These are phyloP conservation scores for Thelonectria rubi DNA, from an alignment of 2,329 filamentous ascomycete species.

Conservation along the genomic window DNA sequence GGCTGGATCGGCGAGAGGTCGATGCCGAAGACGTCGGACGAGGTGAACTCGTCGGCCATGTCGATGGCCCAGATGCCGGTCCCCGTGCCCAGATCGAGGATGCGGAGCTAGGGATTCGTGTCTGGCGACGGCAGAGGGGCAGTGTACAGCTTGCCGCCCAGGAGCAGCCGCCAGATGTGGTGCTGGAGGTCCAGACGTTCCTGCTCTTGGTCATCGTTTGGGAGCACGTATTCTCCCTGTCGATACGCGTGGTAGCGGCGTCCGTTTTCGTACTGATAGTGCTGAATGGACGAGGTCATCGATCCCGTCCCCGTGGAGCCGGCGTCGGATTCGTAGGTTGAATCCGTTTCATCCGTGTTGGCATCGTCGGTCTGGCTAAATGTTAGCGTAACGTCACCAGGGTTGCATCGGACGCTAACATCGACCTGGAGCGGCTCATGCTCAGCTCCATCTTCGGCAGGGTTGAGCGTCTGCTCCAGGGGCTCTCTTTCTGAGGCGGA, in stretches of 20 bases:
- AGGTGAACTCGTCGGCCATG: conserved; percentile 59
- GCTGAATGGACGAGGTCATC: conserved; percentile 53
- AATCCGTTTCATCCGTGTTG: conserved; percentile 43
- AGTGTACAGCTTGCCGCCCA: conserved; percentile 35
- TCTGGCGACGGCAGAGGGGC: conserved; percentile 43
- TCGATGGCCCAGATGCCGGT: conserved; percentile 70
- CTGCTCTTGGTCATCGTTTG: conserved; percentile 48
- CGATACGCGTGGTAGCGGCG: conserved; percentile 48
- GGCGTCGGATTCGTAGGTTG: conserved; percentile 47
- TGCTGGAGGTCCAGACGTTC: conserved; percentile 52
- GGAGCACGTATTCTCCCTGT: conserved; percentile 42
- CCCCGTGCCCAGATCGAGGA: conserved; percentile 68
- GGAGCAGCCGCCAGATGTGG: conserved; percentile 43
- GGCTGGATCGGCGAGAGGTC: conserved; percentile 69
- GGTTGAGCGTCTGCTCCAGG: conserved; percentile 9
- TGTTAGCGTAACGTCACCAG: neutral
- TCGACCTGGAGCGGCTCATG: conserved; percentile 34
- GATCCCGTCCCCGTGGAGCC: conserved; percentile 46
- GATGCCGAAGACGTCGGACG: conserved; percentile 54
- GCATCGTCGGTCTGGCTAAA: conserved; percentile 29
- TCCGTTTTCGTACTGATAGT: conserved; percentile 50
- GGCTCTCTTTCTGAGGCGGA: neutral
- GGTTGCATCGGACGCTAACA: conserved; percentile 13
- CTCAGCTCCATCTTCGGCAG: conserved; percentile 28
- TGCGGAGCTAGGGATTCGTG: conserved; percentile 43